Conservation (phyloP, 495 filamentous ascomycete genomes). For the Apiosordaria backusii region DNA sequence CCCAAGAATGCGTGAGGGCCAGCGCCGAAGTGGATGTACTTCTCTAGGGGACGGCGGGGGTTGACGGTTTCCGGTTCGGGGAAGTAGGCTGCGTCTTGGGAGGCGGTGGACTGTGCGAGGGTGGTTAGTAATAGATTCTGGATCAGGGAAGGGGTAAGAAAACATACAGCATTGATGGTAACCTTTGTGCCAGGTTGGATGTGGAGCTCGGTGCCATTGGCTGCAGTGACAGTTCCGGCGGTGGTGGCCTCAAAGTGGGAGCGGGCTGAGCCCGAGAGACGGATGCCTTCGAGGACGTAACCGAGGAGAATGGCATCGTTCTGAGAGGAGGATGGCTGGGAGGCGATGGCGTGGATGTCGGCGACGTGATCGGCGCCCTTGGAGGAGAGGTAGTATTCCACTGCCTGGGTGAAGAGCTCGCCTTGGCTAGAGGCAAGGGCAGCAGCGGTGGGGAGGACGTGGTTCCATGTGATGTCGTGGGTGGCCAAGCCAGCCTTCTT, state of each 20-base stretch:
- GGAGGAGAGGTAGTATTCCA: conserved; percentile 72
- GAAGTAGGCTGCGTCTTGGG: conserved; percentile 60
- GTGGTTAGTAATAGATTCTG: conserved; percentile 40
- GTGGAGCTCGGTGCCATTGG: conserved; percentile 45
- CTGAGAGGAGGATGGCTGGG: conserved; percentile 28
- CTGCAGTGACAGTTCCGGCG: conserved; percentile 48
- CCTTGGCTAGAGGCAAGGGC: conserved; percentile 64
- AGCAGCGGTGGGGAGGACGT: conserved; percentile 52
- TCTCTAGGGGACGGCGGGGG: conserved; percentile 62
- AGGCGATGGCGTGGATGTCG: conserved; percentile 55
- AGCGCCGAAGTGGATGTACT: conserved; percentile 64
- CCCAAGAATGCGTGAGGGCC: conserved; percentile 63
- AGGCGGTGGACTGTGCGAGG: conserved; percentile 47
- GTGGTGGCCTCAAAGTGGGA: conserved; percentile 51
- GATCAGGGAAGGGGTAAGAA: conserved; percentile 23
- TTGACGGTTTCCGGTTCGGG: conserved; percentile 64
- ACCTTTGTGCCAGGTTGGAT: conserved; percentile 41
- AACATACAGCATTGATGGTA: conserved; percentile 54
- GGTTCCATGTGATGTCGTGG: conserved; percentile 69
- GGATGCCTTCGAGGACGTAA: conserved; percentile 53
- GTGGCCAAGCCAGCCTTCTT: conserved; percentile 60
- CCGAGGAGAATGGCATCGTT: conserved; percentile 44
- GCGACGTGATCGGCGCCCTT: conserved; percentile 52
- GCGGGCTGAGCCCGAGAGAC: conserved; percentile 45
- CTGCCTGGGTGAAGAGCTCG: conserved; percentile 67